A percentile compares a stretch with the other conserved stretches of the same genome.
phyloP scores from a whole-genome alignment of 1,284 basidiomycete species.

The Cystobasidiaceae sp. region DNA sequence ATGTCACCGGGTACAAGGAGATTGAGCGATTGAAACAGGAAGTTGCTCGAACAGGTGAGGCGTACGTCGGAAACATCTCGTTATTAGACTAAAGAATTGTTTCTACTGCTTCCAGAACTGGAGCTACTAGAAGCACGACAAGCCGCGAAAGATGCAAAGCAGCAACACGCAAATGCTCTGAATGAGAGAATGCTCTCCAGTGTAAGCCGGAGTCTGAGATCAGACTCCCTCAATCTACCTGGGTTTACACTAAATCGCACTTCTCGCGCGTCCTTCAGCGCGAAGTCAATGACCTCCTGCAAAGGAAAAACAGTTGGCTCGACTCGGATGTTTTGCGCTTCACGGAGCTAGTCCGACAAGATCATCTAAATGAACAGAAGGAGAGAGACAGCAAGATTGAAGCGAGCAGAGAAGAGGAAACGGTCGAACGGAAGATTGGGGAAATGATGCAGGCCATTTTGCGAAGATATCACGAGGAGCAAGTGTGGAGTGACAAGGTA shows the following conservation, averaged over 20 bases:
- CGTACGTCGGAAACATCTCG: not conserved
- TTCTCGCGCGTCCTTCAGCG: constrained; percentile 50
- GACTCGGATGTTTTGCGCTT: constrained; percentile 75
- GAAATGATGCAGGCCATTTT: constrained; percentile 75
- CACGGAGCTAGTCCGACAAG: constrained; percentile 76
- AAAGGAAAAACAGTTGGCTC: constrained; percentile 75
- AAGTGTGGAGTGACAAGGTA: constrained; percentile 89
- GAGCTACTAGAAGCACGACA: constrained; percentile 32
- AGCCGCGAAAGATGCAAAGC: constrained; percentile 21
- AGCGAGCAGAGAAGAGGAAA: constrained; percentile 63
- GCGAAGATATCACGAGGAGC: constrained; percentile 85
- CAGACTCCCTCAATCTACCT: not conserved
- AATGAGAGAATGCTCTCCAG: constrained; percentile 5
- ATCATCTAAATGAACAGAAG: constrained; percentile 73
- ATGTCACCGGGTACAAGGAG: constrained; percentile 80
- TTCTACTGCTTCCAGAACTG: constrained; percentile 31
- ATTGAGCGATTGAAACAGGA: constrained; percentile 73
- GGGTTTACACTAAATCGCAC: not conserved
- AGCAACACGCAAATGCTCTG: constrained; percentile 2
- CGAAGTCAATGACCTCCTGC: constrained; percentile 82
- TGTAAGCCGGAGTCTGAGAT: constrained; percentile 15
- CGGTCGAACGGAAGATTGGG: constrained; percentile 75
- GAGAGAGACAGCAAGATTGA: constrained; percentile 63
- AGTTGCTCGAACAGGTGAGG: constrained; percentile 75
- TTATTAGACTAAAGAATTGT: not conserved